Evolutionary conservation across 2,329 filamentous ascomycete species (phyloP).

Genomic region (Fusarium sulawesiense): DNA sequence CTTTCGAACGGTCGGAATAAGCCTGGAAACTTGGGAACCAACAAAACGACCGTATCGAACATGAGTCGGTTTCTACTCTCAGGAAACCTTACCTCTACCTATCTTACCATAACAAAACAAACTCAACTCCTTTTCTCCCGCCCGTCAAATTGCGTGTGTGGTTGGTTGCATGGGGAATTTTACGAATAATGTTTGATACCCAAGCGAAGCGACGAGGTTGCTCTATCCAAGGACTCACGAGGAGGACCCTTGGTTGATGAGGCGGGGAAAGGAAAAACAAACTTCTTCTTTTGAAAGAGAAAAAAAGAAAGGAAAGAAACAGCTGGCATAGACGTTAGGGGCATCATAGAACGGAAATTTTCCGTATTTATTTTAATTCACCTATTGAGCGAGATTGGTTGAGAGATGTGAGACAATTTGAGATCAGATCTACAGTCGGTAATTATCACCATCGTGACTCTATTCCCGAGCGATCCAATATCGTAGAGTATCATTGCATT

Average conservation of each 20-base stretch:
- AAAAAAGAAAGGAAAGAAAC: slow-evolving; percentile 27
- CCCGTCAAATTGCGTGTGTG: slow-evolving; percentile 31
- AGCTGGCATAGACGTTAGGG: slow-evolving; percentile 36
- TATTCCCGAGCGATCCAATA: background rate
- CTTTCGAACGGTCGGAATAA: slow-evolving; percentile 17
- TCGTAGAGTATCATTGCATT: too few species aligned
- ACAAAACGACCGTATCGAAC: slow-evolving; percentile 4
- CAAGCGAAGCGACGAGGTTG: slow-evolving; percentile 20
- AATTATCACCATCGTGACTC: background rate
- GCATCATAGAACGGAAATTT: slow-evolving; percentile 38
- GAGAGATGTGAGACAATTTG: background rate
- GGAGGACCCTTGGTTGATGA: background rate
- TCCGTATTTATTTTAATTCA: slow-evolving; percentile 35
- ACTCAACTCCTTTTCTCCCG: slow-evolving; percentile 29
- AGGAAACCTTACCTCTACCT: slow-evolving; percentile 11
- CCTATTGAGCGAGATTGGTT: slow-evolving; percentile 5
- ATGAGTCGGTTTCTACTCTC: background rate
- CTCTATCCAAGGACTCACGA: background rate
- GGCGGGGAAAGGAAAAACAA: background rate
- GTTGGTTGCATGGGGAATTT: slow-evolving; percentile 38
- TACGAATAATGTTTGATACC: slow-evolving; percentile 44
- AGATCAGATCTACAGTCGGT: background rate
- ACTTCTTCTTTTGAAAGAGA: background rate
- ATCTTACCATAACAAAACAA: slow-evolving; percentile 34
- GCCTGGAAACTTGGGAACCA: background rate